Evolutionary conservation across 2,329 filamentous ascomycete genomes (phyloP).

Genomic region (Chrysoporthe deuterocubensis): DNA sequence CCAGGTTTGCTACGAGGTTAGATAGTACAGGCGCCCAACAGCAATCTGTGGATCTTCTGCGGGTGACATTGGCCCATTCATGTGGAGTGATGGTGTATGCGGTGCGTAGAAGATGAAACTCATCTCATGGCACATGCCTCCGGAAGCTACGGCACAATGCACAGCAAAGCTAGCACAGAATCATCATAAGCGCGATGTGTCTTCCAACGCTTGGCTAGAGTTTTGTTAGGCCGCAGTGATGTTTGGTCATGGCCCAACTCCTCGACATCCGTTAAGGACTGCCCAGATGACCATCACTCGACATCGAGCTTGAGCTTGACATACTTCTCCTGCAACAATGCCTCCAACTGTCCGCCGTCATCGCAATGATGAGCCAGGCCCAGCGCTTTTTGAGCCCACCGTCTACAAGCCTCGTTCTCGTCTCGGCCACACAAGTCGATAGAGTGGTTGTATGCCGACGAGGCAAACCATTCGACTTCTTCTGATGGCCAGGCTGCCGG

Average conservation of each 20-base stretch:
- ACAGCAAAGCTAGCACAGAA: no score
- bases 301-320: slow-evolving; percentile 42
- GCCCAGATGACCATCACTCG: not conserved
- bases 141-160: not conserved
- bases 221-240: no score
- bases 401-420: slow-evolving; percentile 57
- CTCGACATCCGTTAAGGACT: not conserved
- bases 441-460: slow-evolving; percentile 70
- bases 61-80: not conserved
- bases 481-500: slow-evolving; percentile 58
- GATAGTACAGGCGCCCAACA: not conserved
- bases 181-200: no score
- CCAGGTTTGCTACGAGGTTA: not conserved
- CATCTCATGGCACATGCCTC: not conserved
- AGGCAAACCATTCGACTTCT: slow-evolving; percentile 78
- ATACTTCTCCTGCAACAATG: slow-evolving; percentile 49
- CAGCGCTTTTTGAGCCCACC: slow-evolving; percentile 68
- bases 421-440: slow-evolving; percentile 66
- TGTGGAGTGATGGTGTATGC: not conserved
- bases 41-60: not conserved
- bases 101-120: not conserved
- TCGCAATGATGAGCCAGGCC: slow-evolving; percentile 61
- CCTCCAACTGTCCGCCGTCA: slow-evolving; percentile 55
- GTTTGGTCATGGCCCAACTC: not conserved
- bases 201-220: no score